Evolutionary conservation across 2,329 filamentous ascomycete genomes (phyloP).

Genomic region (Juglanconis sp.): DNA sequence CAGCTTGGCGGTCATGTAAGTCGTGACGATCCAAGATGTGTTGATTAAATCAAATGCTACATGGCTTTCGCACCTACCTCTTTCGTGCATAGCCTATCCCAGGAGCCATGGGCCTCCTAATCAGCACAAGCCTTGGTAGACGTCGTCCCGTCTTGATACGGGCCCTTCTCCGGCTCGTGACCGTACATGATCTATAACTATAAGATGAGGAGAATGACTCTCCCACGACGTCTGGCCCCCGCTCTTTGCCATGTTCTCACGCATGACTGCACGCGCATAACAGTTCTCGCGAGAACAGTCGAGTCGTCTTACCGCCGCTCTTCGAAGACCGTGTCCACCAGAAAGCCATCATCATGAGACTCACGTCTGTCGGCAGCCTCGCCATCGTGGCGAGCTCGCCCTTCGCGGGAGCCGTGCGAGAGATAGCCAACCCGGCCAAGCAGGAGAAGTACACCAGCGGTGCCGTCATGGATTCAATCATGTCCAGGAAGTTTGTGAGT

Average conservation of each 20-base stretch:
- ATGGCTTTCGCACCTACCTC: constrained; percentile 7
- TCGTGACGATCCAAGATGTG: background rate
- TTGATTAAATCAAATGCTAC: background rate
- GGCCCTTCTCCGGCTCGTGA: too few relatives aligned
- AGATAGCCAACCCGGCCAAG: constrained; percentile 6
- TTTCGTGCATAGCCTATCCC: background rate
- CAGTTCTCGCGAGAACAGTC: background rate
- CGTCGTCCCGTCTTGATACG: too few relatives aligned
- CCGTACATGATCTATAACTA: too few relatives aligned
- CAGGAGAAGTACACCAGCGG: constrained; percentile 12
- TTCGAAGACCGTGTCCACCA: background rate
- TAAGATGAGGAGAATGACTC: too few relatives aligned
- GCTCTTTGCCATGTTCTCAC: too few relatives aligned
- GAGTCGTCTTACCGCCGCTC: background rate
- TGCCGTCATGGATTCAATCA: constrained; percentile 12
- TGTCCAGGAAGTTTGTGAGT: constrained; percentile 11
- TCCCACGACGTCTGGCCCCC: too few relatives aligned
- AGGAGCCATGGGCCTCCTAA: too few relatives aligned
- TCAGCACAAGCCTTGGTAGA: background rate
- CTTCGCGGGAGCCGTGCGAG: constrained; percentile 4
- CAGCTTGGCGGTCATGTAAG: background rate
- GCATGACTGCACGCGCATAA: too few relatives aligned
- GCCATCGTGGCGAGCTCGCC: constrained; percentile 9
- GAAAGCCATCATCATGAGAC: constrained; percentile 2
- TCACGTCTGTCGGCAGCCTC: background rate